Base-by-base conservation (phyloP, 345 rosid genomes). In the Psidium guajava region DNA sequence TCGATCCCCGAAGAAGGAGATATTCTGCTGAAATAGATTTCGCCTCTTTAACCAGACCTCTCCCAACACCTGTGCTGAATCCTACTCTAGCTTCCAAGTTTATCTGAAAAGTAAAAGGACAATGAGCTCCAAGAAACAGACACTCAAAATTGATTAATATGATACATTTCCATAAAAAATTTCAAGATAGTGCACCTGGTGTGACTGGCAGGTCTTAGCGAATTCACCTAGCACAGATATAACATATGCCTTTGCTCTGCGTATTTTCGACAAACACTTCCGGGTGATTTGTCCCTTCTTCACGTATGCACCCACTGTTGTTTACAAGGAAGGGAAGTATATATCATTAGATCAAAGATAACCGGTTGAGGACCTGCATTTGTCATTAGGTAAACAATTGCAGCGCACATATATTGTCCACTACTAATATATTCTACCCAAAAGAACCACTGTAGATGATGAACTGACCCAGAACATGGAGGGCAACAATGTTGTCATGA, bases 1-100 rank as follows among this genome's bases (percentile, higher is more conserved):
- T 87, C n/a, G 93, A 89, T 88, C 96, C 92, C 21, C 85, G 92
- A 82, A 97, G 94, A 75, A 95, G 90, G 83, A 97, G 93, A 87
- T 87, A 94, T 55, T 93, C 92, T 69, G 98, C 96, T 49, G 95
- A 92, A 88, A 92, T 89, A 53, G 96, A 94, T 84, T 93, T 93
- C 58, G 93, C 93, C 91, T 95, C 99, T 86, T 95, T 87, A 32
- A 93, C 87, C 28, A 95, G 90, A 59, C 97, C 96, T 90, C 85
- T 93, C 59, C 90, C 92, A 6, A 93, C 80, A 85, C 91, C 89
- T n/a, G 94, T 84, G 90, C 93, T 91, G 86, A 93, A 91, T 24
- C 95, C 93, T 24, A 97, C 94, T 89, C 89, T 94, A 77, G 99
- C 99, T 89, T 95, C 99, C 92, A 97, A 91, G 86, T 93, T 90